These are phyloP conservation scores for Allantophomopsis cytisporea DNA, from an alignment of 2,329 filamentous ascomycete species.

Conservation along the genomic window DNA sequence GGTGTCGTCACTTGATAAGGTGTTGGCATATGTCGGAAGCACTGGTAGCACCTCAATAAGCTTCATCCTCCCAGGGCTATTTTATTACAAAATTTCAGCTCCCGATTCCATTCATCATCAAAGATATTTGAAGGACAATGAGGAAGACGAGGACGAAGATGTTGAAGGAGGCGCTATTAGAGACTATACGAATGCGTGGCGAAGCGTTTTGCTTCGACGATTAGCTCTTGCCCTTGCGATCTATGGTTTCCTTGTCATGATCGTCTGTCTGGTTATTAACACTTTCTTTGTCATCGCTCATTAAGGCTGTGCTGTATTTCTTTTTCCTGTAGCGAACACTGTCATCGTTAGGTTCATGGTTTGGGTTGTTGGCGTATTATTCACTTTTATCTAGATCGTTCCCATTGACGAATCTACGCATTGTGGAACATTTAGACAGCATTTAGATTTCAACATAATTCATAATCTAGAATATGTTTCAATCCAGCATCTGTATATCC, in stretches of 20 bases:
- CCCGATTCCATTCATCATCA: slow-evolving; percentile 82
- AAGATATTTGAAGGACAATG: slow-evolving; percentile 56
- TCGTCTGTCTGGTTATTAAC: slow-evolving; percentile 76
- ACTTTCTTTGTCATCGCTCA: slow-evolving; percentile 50
- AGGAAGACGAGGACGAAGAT: slow-evolving; percentile 68
- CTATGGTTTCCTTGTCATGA: slow-evolving; percentile 82
- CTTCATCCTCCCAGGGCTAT: slow-evolving; percentile 89
- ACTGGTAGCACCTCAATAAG: slow-evolving; percentile 93
- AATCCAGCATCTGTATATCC: no score
- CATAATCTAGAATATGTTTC: no score
- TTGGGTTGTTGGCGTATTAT: background rate
- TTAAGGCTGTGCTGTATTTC: background rate
- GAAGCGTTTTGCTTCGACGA: slow-evolving; percentile 51
- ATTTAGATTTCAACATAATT: no score
- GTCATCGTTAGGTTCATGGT: background rate
- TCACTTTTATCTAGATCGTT: no score
- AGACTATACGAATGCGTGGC: slow-evolving; percentile 31
- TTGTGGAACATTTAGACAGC: no score
- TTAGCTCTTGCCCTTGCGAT: slow-evolving; percentile 62
- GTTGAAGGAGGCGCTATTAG: slow-evolving; percentile 30
- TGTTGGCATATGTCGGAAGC: slow-evolving; percentile 88
- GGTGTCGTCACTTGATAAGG: slow-evolving; percentile 76
- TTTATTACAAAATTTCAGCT: slow-evolving; percentile 96
- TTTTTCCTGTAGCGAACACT: no score
- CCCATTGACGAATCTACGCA: no score